Evolutionary conservation across 2,329 filamentous ascomycete genomes (phyloP).

Genomic region (Arthrobotrys sinensis): DNA sequence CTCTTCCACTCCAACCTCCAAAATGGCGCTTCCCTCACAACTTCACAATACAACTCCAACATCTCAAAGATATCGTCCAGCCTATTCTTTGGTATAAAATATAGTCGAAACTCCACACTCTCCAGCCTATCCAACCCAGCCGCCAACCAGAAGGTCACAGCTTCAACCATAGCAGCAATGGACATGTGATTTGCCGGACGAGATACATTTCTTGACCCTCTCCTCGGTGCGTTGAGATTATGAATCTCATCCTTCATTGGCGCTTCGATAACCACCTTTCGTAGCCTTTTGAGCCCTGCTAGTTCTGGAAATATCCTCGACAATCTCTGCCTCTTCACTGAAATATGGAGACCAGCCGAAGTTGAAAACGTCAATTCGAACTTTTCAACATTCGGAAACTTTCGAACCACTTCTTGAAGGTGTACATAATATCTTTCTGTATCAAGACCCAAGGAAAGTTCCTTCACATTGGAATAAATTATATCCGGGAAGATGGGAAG

Average conservation of each 20-base stretch:
- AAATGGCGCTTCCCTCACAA: neutral
- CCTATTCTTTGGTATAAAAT: constrained; percentile 3
- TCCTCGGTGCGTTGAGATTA: too few relatives aligned
- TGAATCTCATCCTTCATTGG: neutral
- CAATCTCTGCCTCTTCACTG: neutral
- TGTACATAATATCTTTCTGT: neutral
- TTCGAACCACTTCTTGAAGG: neutral
- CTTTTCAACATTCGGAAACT: neutral
- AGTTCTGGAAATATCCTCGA: neutral
- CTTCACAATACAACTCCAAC: neutral
- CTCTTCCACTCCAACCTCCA: constrained; percentile 11
- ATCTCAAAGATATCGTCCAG: neutral
- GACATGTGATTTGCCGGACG: neutral
- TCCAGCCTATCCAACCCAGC: constrained; percentile 8
- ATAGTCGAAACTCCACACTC: constrained; percentile 1
- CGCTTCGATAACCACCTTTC: neutral
- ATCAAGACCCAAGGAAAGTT: neutral
- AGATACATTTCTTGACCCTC: neutral
- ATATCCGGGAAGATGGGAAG: neutral
- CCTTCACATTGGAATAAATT: neutral
- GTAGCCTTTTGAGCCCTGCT: neutral
- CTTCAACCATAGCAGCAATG: neutral
- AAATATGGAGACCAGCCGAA: neutral
- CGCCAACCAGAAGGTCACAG: constrained; percentile 1
- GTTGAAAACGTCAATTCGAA: neutral